Evolutionary conservation across 768 basidiomycete species (phyloP).

Genomic region (Mycena chlorophos): DNA sequence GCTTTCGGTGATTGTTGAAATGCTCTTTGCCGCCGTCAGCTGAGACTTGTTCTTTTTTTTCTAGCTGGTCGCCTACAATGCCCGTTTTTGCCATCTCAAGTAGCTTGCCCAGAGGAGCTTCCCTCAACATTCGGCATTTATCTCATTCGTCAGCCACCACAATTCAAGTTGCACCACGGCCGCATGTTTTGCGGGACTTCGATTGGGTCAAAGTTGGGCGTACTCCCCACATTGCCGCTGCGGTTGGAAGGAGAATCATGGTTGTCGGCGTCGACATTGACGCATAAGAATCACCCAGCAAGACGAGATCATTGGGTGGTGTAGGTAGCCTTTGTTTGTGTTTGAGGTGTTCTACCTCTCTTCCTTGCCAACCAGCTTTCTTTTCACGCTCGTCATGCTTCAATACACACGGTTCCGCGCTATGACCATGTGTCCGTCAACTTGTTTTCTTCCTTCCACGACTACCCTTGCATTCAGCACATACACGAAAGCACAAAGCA

Average conservation of each 20-base stretch:
- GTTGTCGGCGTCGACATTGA: conserved; percentile 70
- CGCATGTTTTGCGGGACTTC: conserved; percentile 69
- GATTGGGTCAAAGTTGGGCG: conserved; percentile 70
- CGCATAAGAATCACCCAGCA: conserved; percentile 27
- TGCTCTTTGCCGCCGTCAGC: not conserved
- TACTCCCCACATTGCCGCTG: conserved; percentile 68
- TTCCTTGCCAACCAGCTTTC: not conserved
- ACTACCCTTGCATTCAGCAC: not conserved
- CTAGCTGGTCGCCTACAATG: conserved; percentile 76
- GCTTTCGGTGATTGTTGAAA: conserved; percentile 57
- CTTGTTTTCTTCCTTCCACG: too few relatives aligned
- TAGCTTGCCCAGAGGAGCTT: conserved; percentile 61
- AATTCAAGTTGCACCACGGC: conserved; percentile 58
- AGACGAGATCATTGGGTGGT: too few relatives aligned
- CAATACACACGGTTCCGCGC: too few relatives aligned
- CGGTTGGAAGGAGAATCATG: conserved; percentile 57
- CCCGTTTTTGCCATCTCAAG: conserved; percentile 78
- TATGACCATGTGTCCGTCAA: too few relatives aligned
- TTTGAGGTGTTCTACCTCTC: too few relatives aligned
- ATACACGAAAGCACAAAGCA: not conserved
- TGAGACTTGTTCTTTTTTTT: conserved; percentile 5
- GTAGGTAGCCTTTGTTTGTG: too few relatives aligned
- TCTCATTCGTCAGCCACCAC: conserved; percentile 62
- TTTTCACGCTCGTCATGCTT: too few relatives aligned
- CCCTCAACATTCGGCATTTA: conserved; percentile 68